These are phyloP conservation scores for Vigna trinervia DNA, from an alignment of 306 rosid species.

Conservation along the genomic window DNA sequence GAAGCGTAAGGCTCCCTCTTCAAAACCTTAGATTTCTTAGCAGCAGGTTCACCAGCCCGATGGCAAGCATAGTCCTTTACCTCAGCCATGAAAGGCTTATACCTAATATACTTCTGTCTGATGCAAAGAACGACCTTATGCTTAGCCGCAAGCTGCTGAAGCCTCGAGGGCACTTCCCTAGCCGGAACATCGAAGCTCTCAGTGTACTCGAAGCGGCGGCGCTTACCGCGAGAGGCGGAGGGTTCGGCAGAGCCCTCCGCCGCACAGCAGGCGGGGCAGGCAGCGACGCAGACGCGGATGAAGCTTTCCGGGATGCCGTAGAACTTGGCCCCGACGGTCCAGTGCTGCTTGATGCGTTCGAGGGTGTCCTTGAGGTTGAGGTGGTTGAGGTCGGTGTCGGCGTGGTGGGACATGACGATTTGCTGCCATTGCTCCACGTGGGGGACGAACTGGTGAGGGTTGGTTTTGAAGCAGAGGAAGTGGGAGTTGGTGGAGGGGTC, in stretches of 20 bases:
- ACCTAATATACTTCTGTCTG: conserved; percentile 96
- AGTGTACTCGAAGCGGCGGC: conserved; percentile 90
- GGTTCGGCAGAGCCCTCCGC: conserved; percentile 54
- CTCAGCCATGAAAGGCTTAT: conserved; percentile 99
- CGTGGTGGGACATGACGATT: conserved; percentile 79
- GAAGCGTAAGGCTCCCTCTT: conserved; percentile 99
- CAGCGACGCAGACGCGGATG: conserved; percentile 86
- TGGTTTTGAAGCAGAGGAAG: conserved; percentile 93
- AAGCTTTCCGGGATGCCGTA: conserved; percentile 97
- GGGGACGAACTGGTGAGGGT: conserved; percentile 86
- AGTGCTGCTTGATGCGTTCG: conserved; percentile 85
- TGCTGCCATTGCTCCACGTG: conserved; percentile 93
- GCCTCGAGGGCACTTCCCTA: conserved; percentile 77
- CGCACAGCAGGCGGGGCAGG: conserved; percentile 74
- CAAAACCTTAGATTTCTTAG: conserved; percentile 76
- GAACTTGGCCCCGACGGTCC: conserved; percentile 99
- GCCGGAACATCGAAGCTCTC: conserved; percentile 96
- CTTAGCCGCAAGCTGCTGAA: conserved; percentile 89
- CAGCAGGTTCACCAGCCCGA: conserved; percentile 92
- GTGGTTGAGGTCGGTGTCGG: conserved; percentile 82
- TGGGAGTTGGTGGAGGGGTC: conserved; percentile 54
- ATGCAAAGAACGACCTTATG: conserved; percentile 97
- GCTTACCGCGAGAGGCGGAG: conserved; percentile 64
- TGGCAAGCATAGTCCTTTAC: conserved; percentile 99
- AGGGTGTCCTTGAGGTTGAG: conserved; percentile 84